Percentiles rank a stretch among this genome's conserved stretches.
Conservation (phyloP, 495 filamentous ascomycete genomes). For the Annulohypoxylon nitens region DNA sequence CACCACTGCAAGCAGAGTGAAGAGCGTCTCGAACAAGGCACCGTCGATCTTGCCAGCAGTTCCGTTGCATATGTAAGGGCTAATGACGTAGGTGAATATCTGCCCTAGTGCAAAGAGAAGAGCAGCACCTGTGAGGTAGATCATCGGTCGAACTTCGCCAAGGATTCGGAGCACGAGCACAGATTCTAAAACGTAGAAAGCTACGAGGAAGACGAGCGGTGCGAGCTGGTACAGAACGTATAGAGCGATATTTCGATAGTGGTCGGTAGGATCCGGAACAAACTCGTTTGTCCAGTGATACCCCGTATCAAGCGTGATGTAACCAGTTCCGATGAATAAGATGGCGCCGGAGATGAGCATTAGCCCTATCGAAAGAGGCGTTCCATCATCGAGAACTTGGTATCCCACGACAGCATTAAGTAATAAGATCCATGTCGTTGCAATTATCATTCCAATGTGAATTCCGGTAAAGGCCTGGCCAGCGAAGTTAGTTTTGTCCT, state of each 20-base stretch:
- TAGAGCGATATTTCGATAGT: slow-evolving; percentile 83
- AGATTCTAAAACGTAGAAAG: slow-evolving; percentile 85
- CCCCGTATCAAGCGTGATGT: slow-evolving; percentile 94
- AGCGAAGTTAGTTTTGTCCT: slow-evolving; percentile 29
- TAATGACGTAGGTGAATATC: slow-evolving; percentile 95
- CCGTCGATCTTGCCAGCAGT: slow-evolving; percentile 90
- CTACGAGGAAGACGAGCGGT: slow-evolving; percentile 86
- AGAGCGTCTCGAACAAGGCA: slow-evolving; percentile 91
- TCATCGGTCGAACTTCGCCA: slow-evolving; percentile 88
- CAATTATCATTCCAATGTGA: slow-evolving; percentile 89
- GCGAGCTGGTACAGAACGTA: slow-evolving; percentile 95
- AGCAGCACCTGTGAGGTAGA: slow-evolving; percentile 79
- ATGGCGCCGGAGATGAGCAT: slow-evolving; percentile 74
- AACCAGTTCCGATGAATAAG: slow-evolving; percentile 91
- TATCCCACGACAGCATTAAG: slow-evolving; percentile 93
- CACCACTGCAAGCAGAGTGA: slow-evolving; percentile 85
- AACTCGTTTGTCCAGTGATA: slow-evolving; percentile 88
- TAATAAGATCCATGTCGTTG: slow-evolving; percentile 90
- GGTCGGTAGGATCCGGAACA: slow-evolving; percentile 63
- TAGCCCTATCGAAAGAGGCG: slow-evolving; percentile 81
- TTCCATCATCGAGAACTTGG: slow-evolving; percentile 95
- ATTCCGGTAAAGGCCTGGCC: slow-evolving; percentile 89
- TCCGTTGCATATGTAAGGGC: slow-evolving; percentile 86
- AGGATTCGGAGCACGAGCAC: slow-evolving; percentile 86
- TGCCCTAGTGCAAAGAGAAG: slow-evolving; percentile 91